These are phyloP conservation scores for Phenoliferia sp. DNA, from an alignment of 1,284 basidiomycete species.

Conservation along the genomic window DNA sequence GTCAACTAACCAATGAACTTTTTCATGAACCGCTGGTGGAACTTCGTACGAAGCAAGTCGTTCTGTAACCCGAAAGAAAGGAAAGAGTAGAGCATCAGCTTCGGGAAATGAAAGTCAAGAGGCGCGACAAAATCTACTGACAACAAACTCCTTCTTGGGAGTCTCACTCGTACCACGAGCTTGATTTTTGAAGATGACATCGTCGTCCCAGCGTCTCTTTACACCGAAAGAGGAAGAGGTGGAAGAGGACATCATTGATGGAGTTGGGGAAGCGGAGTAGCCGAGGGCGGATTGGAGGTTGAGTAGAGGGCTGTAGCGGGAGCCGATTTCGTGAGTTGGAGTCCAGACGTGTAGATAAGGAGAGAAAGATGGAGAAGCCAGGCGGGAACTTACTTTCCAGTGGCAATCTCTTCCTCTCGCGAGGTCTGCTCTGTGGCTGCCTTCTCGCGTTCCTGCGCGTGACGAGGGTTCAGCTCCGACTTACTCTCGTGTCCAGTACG, in stretches of 20 bases:
- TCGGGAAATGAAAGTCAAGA: background rate
- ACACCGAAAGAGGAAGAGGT: constrained; percentile 60
- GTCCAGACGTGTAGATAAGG: background rate
- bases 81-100: background rate
- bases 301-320: constrained; percentile 65
- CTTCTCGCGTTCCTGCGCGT: constrained; percentile 58
- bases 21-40: constrained; percentile 25
- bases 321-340: background rate
- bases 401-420: constrained; percentile 75
- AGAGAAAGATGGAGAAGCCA: background rate
- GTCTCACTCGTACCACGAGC: constrained; percentile 64
- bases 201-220: constrained; percentile 82
- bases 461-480: background rate
- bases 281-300: constrained; percentile 84
- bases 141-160: constrained; percentile 67
- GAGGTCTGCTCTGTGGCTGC: constrained; percentile 55
- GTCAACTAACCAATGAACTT: constrained; percentile 4
- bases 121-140: no score
- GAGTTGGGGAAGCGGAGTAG: constrained; percentile 51
- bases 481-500: background rate
- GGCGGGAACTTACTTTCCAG: constrained; percentile 43
- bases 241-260: constrained; percentile 62
- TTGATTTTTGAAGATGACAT: constrained; percentile 96
- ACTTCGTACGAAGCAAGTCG: constrained; percentile 7
- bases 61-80: background rate